A percentile compares a stretch with the other conserved stretches of the same genome.
These are phyloP conservation scores for Phytophthora sansomeana DNA, from an alignment of 352 stramenopile species.

Conservation along the genomic window DNA sequence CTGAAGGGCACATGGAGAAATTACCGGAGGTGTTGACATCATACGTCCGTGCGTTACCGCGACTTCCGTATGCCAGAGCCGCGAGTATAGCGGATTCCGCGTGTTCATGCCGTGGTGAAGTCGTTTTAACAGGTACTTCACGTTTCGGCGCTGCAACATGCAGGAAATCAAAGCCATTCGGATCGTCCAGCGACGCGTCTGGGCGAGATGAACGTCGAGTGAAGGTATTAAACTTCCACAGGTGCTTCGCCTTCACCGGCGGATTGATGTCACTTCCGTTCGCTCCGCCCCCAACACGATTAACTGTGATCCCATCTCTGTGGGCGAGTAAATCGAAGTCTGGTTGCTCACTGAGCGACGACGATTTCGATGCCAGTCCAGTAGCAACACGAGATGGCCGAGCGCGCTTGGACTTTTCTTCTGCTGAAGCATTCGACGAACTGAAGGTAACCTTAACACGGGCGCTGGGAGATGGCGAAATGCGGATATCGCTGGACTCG, in stretches of 20 bases:
- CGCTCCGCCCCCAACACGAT: slow-evolving; percentile 9
- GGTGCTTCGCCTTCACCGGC: slow-evolving; percentile 1
- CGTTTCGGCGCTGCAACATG: slow-evolving; percentile 34
- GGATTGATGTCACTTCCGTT: background rate
- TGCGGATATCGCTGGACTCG: slow-evolving; percentile 51
- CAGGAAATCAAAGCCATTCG: slow-evolving; percentile 40
- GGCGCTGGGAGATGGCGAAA: slow-evolving; percentile 45
- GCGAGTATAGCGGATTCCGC: background rate
- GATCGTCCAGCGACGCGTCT: slow-evolving; percentile 16
- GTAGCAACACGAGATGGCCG: slow-evolving; percentile 20
- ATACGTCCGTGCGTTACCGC: background rate
- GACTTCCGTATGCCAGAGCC: slow-evolving; percentile 2
- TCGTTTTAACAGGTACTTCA: background rate
- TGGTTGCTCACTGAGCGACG: slow-evolving; percentile 11
- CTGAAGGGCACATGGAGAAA: slow-evolving; percentile 23
- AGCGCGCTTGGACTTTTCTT: slow-evolving; percentile 20
- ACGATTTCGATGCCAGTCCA: slow-evolving; percentile 12
- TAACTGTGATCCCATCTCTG: slow-evolving; percentile 16
- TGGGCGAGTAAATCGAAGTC: slow-evolving; percentile 7
- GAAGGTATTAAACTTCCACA: slow-evolving; percentile 27
- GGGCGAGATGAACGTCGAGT: slow-evolving; percentile 14
- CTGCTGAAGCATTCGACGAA: background rate
- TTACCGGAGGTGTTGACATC: background rate
- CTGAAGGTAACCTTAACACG: slow-evolving; percentile 33
- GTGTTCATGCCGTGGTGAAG: slow-evolving; percentile 9